Evolutionary conservation across 768 basidiomycete genomes (phyloP), one percentile per base, ranked within the genome.

Genomic region (Mycena floridula): DNA sequence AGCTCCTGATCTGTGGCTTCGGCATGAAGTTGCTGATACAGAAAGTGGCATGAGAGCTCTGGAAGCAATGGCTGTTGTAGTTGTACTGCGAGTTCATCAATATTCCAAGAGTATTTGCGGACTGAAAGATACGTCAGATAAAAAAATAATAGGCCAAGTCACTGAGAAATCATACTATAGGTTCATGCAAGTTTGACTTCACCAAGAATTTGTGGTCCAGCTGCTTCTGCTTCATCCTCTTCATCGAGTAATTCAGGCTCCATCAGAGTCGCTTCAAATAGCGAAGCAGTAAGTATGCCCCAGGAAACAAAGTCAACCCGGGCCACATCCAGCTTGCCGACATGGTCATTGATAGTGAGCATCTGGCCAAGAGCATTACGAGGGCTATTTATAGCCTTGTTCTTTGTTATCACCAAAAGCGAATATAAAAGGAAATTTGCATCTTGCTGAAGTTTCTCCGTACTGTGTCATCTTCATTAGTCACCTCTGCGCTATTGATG

Each of bases 341-440:
- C 45, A 1, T 45, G 43, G 20, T 59, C 54, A 26, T 63, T 67
- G 21, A 53, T 60, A 0, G 56, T 18, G 0, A 67, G 57, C 50
- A 68, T 68, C 26, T 67, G 62, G 2, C 49, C 38, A 1, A 68
- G 54, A 0, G 64, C 53, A 5, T 58, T 37, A n/a, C 52, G 50
- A n/a, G n/a, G n/a, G n/a, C n/a, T n/a, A n/a, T n/a, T n/a, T n/a
- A n/a, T n/a, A n/a, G n/a, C n/a, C n/a, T 2, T 44, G n/a, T 18
- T 41, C 53, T 67, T 0, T 62, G 65, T 1, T 47, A 44, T 1
- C 52, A 43, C n/a, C n/a, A n/a, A n/a, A n/a, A n/a, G n/a, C n/a
- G n/a, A n/a, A n/a, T n/a, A n/a, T n/a, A n/a, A n/a, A n/a, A n/a
- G n/a, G n/a, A n/a, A n/a, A n/a, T n/a, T n/a, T n/a, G n/a, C n/a